phyloP scores from a whole-genome alignment of 495 filamentous ascomycete species.

The Beverwykella pulmonaria region DNA sequence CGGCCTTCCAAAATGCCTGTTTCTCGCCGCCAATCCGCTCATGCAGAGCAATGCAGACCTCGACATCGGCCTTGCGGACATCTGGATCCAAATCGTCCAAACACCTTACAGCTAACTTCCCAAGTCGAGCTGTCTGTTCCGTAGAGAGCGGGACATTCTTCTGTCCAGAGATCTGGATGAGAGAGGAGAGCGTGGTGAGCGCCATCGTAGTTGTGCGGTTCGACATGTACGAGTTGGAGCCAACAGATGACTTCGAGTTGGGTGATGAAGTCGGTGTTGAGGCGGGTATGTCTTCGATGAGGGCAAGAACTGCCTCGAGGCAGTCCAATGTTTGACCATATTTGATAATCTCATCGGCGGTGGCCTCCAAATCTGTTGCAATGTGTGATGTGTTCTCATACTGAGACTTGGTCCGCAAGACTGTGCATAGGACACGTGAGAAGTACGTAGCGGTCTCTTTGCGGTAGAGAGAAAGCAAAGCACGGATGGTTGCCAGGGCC shows the following conservation, averaged over 20 bases:
- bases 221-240: conserved; percentile 5
- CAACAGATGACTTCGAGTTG: conserved; percentile 17
- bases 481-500: conserved; percentile 75
- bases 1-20: conserved; percentile 46
- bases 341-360: conserved; percentile 56
- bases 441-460: conserved; percentile 67
- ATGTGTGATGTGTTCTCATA: conserved; percentile 59
- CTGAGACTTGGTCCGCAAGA: conserved; percentile 65
- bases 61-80: conserved; percentile 75
- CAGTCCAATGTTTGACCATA: conserved; percentile 52
- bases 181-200: conserved; percentile 31
- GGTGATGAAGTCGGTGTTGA: conserved; percentile 20
- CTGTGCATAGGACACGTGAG: conserved; percentile 63
- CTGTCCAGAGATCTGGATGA: conserved; percentile 34
- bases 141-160: conserved; percentile 32
- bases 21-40: conserved; percentile 61
- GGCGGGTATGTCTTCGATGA: conserved; percentile 44
- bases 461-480: conserved; percentile 69
- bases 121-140: conserved; percentile 48
- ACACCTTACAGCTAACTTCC: conserved; percentile 60
- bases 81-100: conserved; percentile 74
- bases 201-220: conserved; percentile 36
- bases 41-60: conserved; percentile 75
- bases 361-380: conserved; percentile 60
- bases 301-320: conserved; percentile 56